Evolutionary conservation across 768 basidiomycete species (phyloP), one percentile per base, ranked within the genome.

Genomic region (Pleurotus giganteus): DNA sequence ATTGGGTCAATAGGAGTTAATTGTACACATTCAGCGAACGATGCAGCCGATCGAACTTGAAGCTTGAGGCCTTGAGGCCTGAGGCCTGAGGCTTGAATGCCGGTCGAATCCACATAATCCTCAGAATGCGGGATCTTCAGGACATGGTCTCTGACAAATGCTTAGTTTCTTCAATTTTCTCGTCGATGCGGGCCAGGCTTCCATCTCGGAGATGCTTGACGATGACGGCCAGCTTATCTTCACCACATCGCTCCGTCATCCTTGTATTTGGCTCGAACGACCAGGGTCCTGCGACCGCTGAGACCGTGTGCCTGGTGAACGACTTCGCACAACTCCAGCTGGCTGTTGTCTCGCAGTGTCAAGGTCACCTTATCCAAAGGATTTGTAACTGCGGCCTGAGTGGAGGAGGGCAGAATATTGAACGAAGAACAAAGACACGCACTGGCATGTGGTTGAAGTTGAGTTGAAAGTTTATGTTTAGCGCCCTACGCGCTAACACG

Each of bases 221-320:
- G 8, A 19, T 19, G 49, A 15, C 2, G 34, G 49, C 49, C 49
- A 51, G 12, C 49, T 51, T 15, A 51, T 13, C 34, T 51, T 51
- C 17, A 21, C 49, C 2, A 51, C 34, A 11, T 36, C 31, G n/a
- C 24, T 24, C 13, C 11, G 9, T 29, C 23, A 7, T 28, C 17
- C 26, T 15, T n/a, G 2, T 19, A 6, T 17, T 26, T 37, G 4
- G 34, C 49, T 4, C 24, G n/a, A 11, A 51, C 34, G 34, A 51
- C 49, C 15, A 51, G 34, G 15, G 21, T 51, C 4, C 49, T 34
- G 9, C 49, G 49, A 5, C 49, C 49, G 4, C 31, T 24, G 19
- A 51, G 13, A 1, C 34, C 34, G n/a, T 51, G 49, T 15, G 49
- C 15, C 4, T 51, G 49, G 34, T 51, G 23, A 6, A 37, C 23